Evolutionary conservation across 441 rosid species (phyloP), one percentile per base, ranked within the genome.

Genomic region (Erodium chrysanthum): DNA sequence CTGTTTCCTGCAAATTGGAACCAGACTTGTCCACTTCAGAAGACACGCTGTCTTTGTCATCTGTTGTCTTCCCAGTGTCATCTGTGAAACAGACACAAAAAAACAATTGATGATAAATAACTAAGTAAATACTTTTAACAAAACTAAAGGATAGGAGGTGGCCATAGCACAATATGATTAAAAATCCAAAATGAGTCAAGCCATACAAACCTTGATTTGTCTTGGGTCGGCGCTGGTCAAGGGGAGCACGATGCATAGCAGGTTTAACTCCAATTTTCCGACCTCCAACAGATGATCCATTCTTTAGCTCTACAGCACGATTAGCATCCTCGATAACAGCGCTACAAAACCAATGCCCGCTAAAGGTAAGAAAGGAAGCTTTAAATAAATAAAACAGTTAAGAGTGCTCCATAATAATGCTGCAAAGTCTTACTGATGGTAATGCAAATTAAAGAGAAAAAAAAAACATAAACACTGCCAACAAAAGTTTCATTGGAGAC

Each of bases 241-340:
- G 76, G 44, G 97, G 70, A 68, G 93, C 89, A 56, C 96, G 88
- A 66, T 85, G 92, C 73, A 77, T 78, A 20, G 97, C 98, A 68
- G 85, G 95, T 73, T 93, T 93, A 72, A 86, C 96, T 52, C 76
- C 80, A 77, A 93, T 82, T 75, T 81, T 88, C 65, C 92, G 96
- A 52, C 93, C 93, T 25, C 91, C 97, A 72, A 91, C 78, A 71
- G 78, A 82, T 64, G 82, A 79, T 70, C 83, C 89, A 70, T 84
- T 85, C 75, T 88, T 93, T 27, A 80, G 67, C 81, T 93, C 96
- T 69, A 89, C 84, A 18, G 98, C 86, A 68, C 88, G 85, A 68
- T 81, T 83, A 37, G 91, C 98, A 74, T 93, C 97, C 65, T 93
- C 97, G 3, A 80, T 76, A 77, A 93, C 86, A 73, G 97, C 98